Evolutionary conservation across 164 flowering plant genomes (phyloP).

Genomic region (Echeveria elegans): DNA sequence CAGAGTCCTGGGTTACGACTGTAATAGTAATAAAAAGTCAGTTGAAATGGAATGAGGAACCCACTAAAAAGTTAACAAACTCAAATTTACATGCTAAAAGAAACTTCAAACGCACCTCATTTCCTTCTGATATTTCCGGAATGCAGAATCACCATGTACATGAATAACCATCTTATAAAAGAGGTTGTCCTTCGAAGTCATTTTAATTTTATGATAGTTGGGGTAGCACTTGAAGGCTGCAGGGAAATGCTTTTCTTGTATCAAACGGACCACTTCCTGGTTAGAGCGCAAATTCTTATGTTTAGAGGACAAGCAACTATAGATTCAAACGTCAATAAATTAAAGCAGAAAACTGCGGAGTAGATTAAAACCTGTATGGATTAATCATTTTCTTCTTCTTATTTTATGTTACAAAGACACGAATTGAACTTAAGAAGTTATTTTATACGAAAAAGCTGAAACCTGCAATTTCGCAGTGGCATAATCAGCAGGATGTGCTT

Average conservation of each 20-base stretch:
- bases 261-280: conserved; percentile 86
- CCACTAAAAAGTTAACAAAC: background rate
- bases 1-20: conserved; percentile 77
- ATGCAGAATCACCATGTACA: conserved; percentile 78
- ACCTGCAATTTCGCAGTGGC: conserved; percentile 84
- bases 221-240: conserved; percentile 79
- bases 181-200: conserved; percentile 51
- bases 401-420: background rate
- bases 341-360: background rate
- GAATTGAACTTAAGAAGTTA: background rate
- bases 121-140: conserved; percentile 81
- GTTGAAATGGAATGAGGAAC: background rate
- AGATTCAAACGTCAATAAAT: background rate
- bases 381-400: background rate
- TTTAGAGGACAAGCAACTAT: conserved; percentile 2
- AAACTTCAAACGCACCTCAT: conserved; percentile 54
- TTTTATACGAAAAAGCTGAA: background rate
- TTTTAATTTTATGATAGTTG: conserved; percentile 60
- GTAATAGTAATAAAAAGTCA: conserved; percentile 21
- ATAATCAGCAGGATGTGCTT: conserved; percentile 76
- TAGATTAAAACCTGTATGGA: background rate
- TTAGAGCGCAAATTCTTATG: conserved; percentile 13
- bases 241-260: conserved; percentile 69
- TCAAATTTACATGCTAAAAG: background rate
- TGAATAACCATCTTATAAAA: conserved; percentile 84